Evolutionary conservation across 768 basidiomycete species (phyloP).

Genomic region (Cytidiella melzeri): DNA sequence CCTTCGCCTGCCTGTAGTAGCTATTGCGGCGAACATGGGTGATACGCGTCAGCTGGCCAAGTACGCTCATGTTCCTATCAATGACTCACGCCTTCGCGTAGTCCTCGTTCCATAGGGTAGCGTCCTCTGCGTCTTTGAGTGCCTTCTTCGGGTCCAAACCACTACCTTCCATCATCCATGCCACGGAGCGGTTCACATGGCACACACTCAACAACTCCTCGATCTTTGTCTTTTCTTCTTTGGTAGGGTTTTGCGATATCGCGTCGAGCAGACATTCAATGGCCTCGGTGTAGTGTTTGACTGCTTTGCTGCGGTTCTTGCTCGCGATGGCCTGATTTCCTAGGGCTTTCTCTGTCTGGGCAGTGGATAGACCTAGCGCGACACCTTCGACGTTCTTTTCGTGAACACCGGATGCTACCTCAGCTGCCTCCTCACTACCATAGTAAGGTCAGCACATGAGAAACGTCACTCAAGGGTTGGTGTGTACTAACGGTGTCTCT

Average conservation of each 20-base stretch:
- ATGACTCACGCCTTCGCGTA: constrained; percentile 30
- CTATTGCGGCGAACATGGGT: constrained; percentile 9
- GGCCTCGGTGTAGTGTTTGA: constrained; percentile 28
- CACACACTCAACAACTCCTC: constrained; percentile 26
- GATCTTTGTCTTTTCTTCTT: constrained; percentile 21
- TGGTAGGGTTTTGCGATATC: constrained; percentile 22
- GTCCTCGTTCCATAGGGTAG: constrained; percentile 21
- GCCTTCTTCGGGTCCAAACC: constrained; percentile 25
- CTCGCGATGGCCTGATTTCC: constrained; percentile 22
- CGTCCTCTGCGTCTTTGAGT: constrained; percentile 26
- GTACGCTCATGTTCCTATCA: too few relatives aligned
- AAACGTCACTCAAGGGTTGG: too few relatives aligned
- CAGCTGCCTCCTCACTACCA: constrained; percentile 24
- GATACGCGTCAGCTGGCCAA: background rate
- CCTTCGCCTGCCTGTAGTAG: constrained; percentile 29
- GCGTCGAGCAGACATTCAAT: constrained; percentile 21
- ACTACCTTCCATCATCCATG: constrained; percentile 24
- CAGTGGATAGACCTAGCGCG: constrained; percentile 16
- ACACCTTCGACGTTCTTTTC: constrained; percentile 24
- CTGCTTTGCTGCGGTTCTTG: constrained; percentile 23
- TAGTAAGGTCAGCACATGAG: background rate
- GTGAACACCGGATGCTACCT: constrained; percentile 25
- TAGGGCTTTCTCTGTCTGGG: constrained; percentile 20
- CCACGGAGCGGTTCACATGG: constrained; percentile 28
- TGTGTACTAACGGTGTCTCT: constrained; percentile 21